Evolutionary conservation across 2,329 filamentous ascomycete genomes (phyloP).

Genomic region (Helotiales sp.): DNA sequence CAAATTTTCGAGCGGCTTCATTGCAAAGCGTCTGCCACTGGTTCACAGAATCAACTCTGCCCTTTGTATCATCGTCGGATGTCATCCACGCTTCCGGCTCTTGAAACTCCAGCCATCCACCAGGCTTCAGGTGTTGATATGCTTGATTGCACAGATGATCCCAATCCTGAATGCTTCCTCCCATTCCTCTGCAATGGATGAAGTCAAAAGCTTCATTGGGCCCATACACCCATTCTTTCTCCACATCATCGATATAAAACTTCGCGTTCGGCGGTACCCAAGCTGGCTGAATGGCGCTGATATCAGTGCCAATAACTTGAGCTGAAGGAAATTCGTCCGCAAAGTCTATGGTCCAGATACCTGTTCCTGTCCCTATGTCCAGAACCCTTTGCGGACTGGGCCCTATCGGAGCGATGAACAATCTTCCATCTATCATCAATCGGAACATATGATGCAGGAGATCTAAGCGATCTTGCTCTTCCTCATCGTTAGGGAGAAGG

Average conservation of each 20-base stretch:
- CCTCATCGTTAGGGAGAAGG: too few relatives aligned
- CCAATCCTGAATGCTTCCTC: constrained; percentile 50
- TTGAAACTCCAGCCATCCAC: constrained; percentile 24
- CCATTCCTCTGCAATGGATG: constrained; percentile 58
- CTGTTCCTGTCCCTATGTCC: too few relatives aligned
- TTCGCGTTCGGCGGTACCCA: constrained; percentile 57
- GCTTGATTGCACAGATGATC: constrained; percentile 52
- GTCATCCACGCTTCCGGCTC: not conserved
- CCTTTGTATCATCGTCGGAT: not conserved
- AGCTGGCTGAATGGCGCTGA: constrained; percentile 64
- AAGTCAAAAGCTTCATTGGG: constrained; percentile 52
- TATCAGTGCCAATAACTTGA: constrained; percentile 54
- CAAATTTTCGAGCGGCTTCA: not conserved
- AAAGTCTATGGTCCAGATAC: not conserved
- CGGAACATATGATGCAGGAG: too few relatives aligned
- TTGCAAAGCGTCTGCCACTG: constrained; percentile 1
- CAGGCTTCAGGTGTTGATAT: constrained; percentile 34
- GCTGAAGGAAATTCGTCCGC: constrained; percentile 34
- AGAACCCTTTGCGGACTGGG: too few relatives aligned
- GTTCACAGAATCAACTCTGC: not conserved
- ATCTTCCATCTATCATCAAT: too few relatives aligned
- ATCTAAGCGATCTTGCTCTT: too few relatives aligned
- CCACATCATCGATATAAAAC: constrained; percentile 64
- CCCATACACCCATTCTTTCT: constrained; percentile 45
- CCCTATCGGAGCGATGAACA: too few relatives aligned